phyloP scores from a whole-genome alignment of 2,329 filamentous ascomycete genomes.

The Pseudogymnoascus sp. region DNA sequence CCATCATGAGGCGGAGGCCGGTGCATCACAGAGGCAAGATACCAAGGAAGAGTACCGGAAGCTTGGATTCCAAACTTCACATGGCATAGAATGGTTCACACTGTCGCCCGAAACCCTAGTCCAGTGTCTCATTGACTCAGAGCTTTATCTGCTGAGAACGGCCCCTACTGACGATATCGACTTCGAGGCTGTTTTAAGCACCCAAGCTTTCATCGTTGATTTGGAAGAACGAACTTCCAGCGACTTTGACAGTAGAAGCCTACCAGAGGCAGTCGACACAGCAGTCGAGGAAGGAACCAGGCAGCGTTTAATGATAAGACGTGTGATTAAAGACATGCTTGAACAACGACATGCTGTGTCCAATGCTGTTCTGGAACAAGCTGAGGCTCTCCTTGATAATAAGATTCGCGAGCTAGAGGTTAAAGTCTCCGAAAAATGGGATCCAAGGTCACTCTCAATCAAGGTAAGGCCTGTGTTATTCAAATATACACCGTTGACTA shows the following conservation, averaged over 20 bases:
- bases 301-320: background rate
- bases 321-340: slow-evolving; percentile 1
- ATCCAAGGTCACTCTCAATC: background rate
- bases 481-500: background rate
- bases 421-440: background rate
- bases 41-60: background rate
- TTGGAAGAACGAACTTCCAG: background rate
- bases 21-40: background rate
- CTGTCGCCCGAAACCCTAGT: background rate
- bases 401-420: background rate
- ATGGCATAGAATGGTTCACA: background rate
- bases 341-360: background rate
- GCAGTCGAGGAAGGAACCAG: background rate
- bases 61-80: background rate
- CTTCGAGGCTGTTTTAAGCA: background rate
- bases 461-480: background rate
- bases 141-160: background rate
- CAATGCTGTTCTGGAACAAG: background rate
- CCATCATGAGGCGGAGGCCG: background rate
- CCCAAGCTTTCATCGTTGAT: background rate
- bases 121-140: background rate
- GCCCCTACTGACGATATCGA: background rate
- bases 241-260: background rate
- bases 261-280: background rate
- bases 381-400: background rate